Conservation (phyloP, 169 alveolate species). For the Plasmodium coatneyi region DNA sequence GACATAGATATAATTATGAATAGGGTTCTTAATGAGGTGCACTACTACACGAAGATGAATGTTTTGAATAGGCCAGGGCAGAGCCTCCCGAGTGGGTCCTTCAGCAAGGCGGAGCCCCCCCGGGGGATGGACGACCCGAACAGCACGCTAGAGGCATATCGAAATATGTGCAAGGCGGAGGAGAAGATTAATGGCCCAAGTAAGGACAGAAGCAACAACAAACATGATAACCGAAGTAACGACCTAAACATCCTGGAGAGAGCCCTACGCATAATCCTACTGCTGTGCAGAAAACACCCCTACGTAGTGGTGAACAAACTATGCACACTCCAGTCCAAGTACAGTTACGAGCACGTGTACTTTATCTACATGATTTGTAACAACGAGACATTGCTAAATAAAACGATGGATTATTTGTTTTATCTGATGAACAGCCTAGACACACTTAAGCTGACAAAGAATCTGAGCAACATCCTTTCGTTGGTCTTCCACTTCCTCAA, state of each 20-base stretch:
- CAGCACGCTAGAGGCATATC: conserved; percentile 14
- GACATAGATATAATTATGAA: conserved; percentile 27
- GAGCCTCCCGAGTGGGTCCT: background rate
- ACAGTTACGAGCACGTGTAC: conserved; percentile 63
- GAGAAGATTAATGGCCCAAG: background rate
- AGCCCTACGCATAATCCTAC: conserved; percentile 20
- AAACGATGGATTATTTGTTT: conserved; percentile 58
- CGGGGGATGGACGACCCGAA: background rate
- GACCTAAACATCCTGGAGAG: conserved; percentile 39
- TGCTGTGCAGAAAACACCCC: conserved; percentile 39
- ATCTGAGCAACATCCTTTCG: conserved; percentile 62
- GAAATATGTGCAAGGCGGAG: background rate
- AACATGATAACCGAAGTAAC: background rate
- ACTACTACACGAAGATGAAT: conserved; percentile 41
- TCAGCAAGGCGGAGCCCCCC: background rate
- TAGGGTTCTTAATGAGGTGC: conserved; percentile 50
- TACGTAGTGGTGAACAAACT: conserved; percentile 37
- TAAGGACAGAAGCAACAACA: background rate
- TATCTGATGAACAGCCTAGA: conserved; percentile 32
- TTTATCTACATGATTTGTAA: conserved; percentile 73
- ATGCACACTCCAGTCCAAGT: conserved; percentile 47
- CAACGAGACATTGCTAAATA: conserved; percentile 36
- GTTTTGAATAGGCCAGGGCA: conserved; percentile 4
- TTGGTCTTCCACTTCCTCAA: conserved; percentile 53
- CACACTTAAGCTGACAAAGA: conserved; percentile 13